These are phyloP conservation scores for Pythium phragmiticola DNA, from an alignment of 352 stramenopile genomes.

Conservation along the genomic window DNA sequence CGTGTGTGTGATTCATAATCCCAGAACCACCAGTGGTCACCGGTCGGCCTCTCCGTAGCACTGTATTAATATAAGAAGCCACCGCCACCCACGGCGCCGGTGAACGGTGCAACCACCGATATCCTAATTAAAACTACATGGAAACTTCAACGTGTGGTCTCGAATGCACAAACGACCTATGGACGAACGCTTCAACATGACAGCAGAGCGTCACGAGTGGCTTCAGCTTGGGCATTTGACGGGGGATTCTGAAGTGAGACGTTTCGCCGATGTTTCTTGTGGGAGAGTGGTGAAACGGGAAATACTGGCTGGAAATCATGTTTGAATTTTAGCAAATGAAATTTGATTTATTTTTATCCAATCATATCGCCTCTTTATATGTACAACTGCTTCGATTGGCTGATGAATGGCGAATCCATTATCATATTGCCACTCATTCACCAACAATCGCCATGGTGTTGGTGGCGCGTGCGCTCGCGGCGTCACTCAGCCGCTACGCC, in stretches of 20 bases:
- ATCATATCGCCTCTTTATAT: not conserved
- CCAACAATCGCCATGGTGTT: slow-evolving; percentile 41
- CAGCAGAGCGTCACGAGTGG: slow-evolving; percentile 18
- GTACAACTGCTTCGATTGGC: not conserved
- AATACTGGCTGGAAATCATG: not conserved
- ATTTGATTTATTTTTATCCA: not conserved
- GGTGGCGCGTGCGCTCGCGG: slow-evolving; percentile 50
- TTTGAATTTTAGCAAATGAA: not conserved
- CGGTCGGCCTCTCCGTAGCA: no score
- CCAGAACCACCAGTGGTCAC: no score
- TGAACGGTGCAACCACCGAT: no score
- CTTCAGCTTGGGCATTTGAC: slow-evolving; percentile 20
- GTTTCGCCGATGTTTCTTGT: slow-evolving; percentile 30
- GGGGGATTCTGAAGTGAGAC: slow-evolving; percentile 28
- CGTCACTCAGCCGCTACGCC: slow-evolving; percentile 37
- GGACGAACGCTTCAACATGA: slow-evolving; percentile 21
- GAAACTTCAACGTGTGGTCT: slow-evolving; percentile 27
- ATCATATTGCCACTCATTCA: slow-evolving; percentile 11
- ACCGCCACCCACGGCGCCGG: no score
- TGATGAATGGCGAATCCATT: not conserved
- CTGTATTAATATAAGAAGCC: no score
- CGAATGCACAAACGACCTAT: slow-evolving; percentile 25
- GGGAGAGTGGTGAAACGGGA: not conserved
- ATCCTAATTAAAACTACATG: no score
- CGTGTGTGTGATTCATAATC: slow-evolving; percentile 4